Percentiles rank a stretch among this genome's conserved stretches.
Evolutionary conservation across 768 basidiomycete genomes (phyloP).

Genomic region (Agaricus sinodeliciosus): DNA sequence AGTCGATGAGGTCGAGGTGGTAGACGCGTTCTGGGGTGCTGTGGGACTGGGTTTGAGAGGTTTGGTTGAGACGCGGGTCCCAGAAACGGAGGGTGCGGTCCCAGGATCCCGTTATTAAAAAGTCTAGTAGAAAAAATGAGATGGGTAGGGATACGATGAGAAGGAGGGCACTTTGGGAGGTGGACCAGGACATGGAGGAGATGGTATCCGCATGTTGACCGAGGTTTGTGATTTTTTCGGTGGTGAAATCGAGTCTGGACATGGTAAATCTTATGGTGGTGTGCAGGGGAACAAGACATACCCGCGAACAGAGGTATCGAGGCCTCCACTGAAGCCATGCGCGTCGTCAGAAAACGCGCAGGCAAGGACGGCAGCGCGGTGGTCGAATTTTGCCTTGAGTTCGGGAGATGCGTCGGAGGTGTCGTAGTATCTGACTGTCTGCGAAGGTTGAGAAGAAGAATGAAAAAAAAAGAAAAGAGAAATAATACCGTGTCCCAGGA

Average conservation of each 20-base stretch:
- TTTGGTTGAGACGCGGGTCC: conserved; percentile 52
- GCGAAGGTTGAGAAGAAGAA: conserved; percentile 2
- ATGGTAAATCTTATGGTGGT: too few species aligned
- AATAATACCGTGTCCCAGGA: conserved; percentile 86
- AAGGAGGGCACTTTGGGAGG: conserved; percentile 46
- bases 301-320: conserved; percentile 82
- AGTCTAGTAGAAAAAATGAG: conserved; percentile 33
- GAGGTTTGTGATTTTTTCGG: conserved; percentile 65
- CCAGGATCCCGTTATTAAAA: conserved; percentile 86
- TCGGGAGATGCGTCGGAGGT: conserved; percentile 51
- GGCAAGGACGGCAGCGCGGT: conserved; percentile 84
- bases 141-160: neutral
- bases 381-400: conserved; percentile 76
- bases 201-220: conserved; percentile 81
- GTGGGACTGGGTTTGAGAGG: conserved; percentile 52
- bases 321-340: conserved; percentile 78
- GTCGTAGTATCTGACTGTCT: conserved; percentile 45
- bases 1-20: conserved; percentile 68
- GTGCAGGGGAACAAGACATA: conserved; percentile 30
- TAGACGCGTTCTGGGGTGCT: conserved; percentile 81
- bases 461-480: conserved; percentile 3
- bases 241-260: conserved; percentile 73
- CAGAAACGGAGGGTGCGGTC: conserved; percentile 85
- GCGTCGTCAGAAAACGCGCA: conserved; percentile 65
- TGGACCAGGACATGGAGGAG: conserved; percentile 67